Conservation (phyloP, 441 rosid species). For the Populus hybrid region DNA sequence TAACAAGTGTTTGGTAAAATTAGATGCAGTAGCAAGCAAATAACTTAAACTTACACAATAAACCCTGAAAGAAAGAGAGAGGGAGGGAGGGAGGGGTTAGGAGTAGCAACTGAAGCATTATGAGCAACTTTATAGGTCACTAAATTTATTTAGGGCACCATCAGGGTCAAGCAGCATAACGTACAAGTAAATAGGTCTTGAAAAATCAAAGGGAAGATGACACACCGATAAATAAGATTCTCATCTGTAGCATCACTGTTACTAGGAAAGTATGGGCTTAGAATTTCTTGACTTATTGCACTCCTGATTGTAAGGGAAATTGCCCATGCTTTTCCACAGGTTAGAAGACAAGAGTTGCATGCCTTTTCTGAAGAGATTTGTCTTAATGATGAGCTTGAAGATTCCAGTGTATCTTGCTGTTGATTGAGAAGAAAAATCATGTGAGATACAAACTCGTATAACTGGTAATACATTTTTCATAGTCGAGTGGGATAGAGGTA, state of each 20-base stretch:
- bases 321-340: constrained; percentile 83
- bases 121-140: neutral
- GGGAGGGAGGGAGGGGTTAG: neutral
- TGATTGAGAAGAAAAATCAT: constrained; percentile 8
- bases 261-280: constrained; percentile 45
- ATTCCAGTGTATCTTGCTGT: constrained; percentile 49
- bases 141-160: neutral
- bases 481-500: neutral
- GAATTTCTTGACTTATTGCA: constrained; percentile 49
- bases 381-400: constrained; percentile 42
- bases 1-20: neutral
- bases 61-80: neutral
- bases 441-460: neutral
- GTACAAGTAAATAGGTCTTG: neutral
- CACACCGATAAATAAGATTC: constrained; percentile 71
- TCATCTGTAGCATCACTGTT: constrained; percentile 32
- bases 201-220: constrained; percentile 14
- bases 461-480: neutral
- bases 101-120: neutral
- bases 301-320: constrained; percentile 60
- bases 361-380: constrained; percentile 33
- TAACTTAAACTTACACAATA: neutral
- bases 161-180: constrained; percentile 5
- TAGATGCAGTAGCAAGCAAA: constrained; percentile 3
- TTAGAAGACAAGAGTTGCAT: constrained; percentile 42